These are phyloP conservation scores for Trichoderma sp. DNA, from an alignment of 2,329 filamentous ascomycete species.

Conservation along the genomic window DNA sequence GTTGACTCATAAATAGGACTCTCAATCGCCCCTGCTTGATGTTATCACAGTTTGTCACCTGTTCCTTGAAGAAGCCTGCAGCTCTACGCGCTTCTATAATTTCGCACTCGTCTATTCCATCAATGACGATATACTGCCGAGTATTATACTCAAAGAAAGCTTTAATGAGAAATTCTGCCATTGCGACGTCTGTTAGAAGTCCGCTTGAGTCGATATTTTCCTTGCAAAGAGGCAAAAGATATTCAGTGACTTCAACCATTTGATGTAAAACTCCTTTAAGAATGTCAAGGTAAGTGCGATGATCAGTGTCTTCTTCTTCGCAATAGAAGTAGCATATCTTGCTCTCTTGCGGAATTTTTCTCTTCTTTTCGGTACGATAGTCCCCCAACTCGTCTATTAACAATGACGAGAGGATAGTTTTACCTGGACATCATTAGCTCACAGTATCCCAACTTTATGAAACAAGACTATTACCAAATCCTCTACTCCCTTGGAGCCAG, in stretches of 20 bases:
- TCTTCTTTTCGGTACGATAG: neutral
- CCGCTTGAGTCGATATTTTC: neutral
- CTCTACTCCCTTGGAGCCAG: slow-evolving; percentile 1
- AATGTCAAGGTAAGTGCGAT: neutral
- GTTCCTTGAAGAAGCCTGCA: neutral
- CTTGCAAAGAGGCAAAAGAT: neutral
- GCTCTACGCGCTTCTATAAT: neutral
- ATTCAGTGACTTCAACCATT: neutral
- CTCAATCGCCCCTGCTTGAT: neutral
- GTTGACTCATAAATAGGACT: neutral
- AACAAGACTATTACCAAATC: neutral
- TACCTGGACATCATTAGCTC: neutral
- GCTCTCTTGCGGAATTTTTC: neutral
- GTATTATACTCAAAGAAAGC: slow-evolving; percentile 1
- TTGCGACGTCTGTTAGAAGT: neutral
- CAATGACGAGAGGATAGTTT: neutral
- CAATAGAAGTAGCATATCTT: slow-evolving; percentile 5
- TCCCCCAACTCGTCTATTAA: neutral
- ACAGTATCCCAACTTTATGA: neutral
- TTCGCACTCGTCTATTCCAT: slow-evolving; percentile 5
- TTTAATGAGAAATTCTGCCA: neutral
- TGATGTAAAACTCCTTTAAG: neutral
- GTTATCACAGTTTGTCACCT: neutral
- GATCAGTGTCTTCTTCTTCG: slow-evolving; percentile 4
- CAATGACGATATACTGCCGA: neutral